Percentiles rank a stretch among this genome's conserved stretches.
phyloP scores from a whole-genome alignment of 116 monocot genomes.

The Papilionanthe hybrid region DNA sequence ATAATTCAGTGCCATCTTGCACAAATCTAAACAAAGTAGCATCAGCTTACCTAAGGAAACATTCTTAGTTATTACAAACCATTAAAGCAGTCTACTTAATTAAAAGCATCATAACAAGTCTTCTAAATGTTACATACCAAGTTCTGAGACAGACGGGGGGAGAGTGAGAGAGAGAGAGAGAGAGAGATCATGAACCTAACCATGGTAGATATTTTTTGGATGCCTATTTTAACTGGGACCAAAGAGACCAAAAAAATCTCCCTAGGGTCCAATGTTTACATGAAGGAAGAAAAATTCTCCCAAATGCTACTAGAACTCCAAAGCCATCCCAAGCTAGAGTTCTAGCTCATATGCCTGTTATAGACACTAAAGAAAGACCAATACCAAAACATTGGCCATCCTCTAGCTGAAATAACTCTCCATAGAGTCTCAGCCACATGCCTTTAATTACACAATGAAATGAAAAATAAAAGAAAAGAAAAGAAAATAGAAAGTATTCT shows the following conservation, averaged over 20 bases:
- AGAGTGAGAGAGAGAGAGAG: constrained; percentile 2
- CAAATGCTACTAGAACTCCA: constrained; percentile 28
- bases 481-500: not conserved
- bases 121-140: not conserved
- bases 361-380: constrained; percentile 12
- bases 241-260: constrained; percentile 46
- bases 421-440: constrained; percentile 28
- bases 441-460: constrained; percentile 27
- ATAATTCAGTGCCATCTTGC: not conserved
- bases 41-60: not conserved
- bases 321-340: constrained; percentile 36
- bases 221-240: constrained; percentile 10
- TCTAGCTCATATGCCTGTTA: not conserved
- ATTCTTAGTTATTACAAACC: constrained; percentile 37
- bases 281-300: not conserved
- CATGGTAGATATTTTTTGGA: constrained; percentile 9
- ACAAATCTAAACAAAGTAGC: not conserved
- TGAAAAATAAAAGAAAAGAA: not conserved
- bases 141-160: not conserved
- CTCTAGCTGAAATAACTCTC: constrained; percentile 29
- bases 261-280: constrained; percentile 13
- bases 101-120: not conserved
- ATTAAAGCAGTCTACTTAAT: constrained; percentile 8
- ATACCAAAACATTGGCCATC: constrained; percentile 43
- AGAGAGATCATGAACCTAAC: constrained; percentile 20